Conservation (phyloP, 2,329 filamentous ascomycete genomes). For the Malbranchea cinnamomea region DNA sequence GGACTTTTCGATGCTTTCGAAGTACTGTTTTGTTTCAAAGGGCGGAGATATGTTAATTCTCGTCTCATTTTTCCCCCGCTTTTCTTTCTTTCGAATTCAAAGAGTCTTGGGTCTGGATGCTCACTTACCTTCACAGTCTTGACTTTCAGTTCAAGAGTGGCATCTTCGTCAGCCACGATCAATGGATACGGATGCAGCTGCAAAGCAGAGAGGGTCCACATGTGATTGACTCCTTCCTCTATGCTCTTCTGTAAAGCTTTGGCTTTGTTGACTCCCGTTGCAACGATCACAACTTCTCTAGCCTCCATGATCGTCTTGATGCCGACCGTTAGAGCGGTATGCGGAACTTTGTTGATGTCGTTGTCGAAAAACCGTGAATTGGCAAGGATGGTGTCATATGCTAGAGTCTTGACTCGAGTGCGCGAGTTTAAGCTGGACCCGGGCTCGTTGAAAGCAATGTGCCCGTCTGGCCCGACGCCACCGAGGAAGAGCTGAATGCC, state of each 20-base stretch:
- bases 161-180: conserved; percentile 72
- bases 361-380: conserved; percentile 75
- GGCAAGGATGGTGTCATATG: conserved; percentile 73
- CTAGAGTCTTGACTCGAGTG: conserved; percentile 73
- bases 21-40: conserved; percentile 41
- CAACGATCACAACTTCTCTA: conserved; percentile 68
- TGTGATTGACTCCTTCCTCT: conserved; percentile 72
- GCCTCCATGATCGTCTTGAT: conserved; percentile 73
- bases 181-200: conserved; percentile 70
- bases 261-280: conserved; percentile 67
- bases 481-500: conserved; percentile 78
- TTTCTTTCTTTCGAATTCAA: neutral
- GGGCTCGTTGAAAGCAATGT: conserved; percentile 85
- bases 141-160: conserved; percentile 56
- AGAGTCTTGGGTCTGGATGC: neutral
- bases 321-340: conserved; percentile 71
- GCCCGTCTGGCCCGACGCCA: conserved; percentile 72
- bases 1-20: conserved; percentile 55
- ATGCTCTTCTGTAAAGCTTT: conserved; percentile 65
- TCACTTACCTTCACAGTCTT: conserved; percentile 46
- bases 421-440: conserved; percentile 63
- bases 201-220: conserved; percentile 74
- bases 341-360: conserved; percentile 58
- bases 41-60: neutral
- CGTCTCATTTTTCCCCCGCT: too few relatives aligned